Conservation (phyloP, 768 basidiomycete species). For the Mycena crocata region DNA sequence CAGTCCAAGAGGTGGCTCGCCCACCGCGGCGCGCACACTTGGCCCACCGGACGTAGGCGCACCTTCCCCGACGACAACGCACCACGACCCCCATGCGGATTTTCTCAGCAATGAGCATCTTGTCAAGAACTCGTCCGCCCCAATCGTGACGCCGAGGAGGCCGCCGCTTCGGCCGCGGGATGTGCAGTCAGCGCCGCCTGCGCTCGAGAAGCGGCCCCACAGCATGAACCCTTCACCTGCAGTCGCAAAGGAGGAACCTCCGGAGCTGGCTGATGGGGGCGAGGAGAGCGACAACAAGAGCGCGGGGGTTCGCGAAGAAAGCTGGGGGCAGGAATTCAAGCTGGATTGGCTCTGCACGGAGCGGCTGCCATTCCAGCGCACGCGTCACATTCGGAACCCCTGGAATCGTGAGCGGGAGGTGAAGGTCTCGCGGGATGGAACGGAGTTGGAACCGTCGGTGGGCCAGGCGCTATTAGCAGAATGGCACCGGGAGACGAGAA, state of each 20-base stretch:
- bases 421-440: too few species aligned
- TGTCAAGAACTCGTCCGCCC: slow-evolving; percentile 5
- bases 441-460: slow-evolving; percentile 86
- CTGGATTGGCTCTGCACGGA: slow-evolving; percentile 85
- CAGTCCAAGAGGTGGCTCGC: background rate
- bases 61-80: background rate
- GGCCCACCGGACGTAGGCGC: background rate
- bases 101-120: slow-evolving; percentile 13
- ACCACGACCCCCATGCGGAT: background rate
- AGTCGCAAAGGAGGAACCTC: slow-evolving; percentile 18
- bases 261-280: too few species aligned
- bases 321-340: slow-evolving; percentile 84
- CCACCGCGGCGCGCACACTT: background rate
- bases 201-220: slow-evolving; percentile 53
- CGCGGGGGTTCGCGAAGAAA: slow-evolving; percentile 41
- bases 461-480: slow-evolving; percentile 76
- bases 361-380: slow-evolving; percentile 78
- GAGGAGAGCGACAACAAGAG: slow-evolving; percentile 3
- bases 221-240: slow-evolving; percentile 44
- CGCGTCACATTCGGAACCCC: slow-evolving; percentile 86
- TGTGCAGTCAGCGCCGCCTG: slow-evolving; percentile 64
- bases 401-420: slow-evolving; percentile 95
- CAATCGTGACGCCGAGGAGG: slow-evolving; percentile 18
- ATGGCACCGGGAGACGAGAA: slow-evolving; percentile 68
- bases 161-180: slow-evolving; percentile 14